These are phyloP conservation scores for Cinnamomum micranthum DNA, from an alignment of 164 flowering plant genomes.

Conservation along the genomic window DNA sequence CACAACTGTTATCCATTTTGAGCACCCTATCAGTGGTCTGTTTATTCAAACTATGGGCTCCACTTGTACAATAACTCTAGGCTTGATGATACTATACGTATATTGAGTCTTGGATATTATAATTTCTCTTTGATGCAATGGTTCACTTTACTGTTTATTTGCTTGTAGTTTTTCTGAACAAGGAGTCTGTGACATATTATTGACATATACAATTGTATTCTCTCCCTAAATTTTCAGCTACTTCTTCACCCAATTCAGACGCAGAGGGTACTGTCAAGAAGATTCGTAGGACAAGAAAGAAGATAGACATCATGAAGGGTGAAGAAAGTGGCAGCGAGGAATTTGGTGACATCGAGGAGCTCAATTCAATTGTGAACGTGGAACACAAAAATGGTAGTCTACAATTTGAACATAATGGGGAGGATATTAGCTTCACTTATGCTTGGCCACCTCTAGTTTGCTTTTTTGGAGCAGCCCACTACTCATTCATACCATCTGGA, in stretches of 20 bases:
- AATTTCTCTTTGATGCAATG: not conserved
- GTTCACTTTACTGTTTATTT: not conserved
- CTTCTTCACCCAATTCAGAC: conserved; percentile 24
- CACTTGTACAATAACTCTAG: not conserved
- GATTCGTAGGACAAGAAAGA: conserved; percentile 35
- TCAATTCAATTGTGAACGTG: conserved; percentile 8
- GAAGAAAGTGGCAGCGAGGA: conserved; percentile 34
- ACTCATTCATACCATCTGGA: conserved; percentile 84
- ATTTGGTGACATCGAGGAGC: conserved; percentile 33
- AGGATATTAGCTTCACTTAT: conserved; percentile 62
- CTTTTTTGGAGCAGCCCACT: conserved; percentile 90
- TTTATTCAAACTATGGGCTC: not conserved
- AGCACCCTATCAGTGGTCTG: not conserved
- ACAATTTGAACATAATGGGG: conserved; percentile 38
- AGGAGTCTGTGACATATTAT: no score
- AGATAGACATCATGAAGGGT: conserved; percentile 24
- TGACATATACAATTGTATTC: not conserved
- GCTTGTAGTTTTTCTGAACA: not conserved
- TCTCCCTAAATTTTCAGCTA: conserved; percentile 24
- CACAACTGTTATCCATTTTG: no score
- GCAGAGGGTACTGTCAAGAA: conserved; percentile 41
- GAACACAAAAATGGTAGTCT: conserved; percentile 42
- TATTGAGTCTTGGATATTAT: not conserved
- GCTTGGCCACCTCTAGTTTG: conserved; percentile 95
- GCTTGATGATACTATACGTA: not conserved